Evolutionary conservation across 208 protist species (phyloP).

Genomic region (Wallacemonas sp.): DNA sequence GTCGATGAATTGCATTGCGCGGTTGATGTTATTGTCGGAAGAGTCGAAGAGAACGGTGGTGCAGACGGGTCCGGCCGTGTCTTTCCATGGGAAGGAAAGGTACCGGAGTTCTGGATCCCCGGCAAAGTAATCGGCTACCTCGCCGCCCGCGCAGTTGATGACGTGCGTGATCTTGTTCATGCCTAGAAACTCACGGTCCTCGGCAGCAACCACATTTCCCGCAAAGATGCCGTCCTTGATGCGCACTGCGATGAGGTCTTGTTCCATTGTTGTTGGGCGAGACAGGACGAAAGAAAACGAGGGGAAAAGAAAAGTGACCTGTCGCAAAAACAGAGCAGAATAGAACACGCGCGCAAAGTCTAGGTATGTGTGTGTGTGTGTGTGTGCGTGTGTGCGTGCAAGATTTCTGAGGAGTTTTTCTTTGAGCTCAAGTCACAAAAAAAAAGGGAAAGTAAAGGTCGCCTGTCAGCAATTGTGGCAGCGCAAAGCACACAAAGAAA

Average conservation of each 20-base stretch:
- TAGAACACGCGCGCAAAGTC: too few relatives aligned
- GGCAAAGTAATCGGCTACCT: conserved; percentile 80
- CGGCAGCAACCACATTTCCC: conserved; percentile 80
- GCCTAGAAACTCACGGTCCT: conserved; percentile 86
- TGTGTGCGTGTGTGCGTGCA: too few relatives aligned
- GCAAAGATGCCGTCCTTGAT: conserved; percentile 94
- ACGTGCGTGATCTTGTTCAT: conserved; percentile 94
- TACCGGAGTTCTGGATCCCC: conserved; percentile 81
- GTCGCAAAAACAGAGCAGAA: too few relatives aligned
- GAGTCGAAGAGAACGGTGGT: conserved; percentile 86
- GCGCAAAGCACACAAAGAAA: too few relatives aligned
- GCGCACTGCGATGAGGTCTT: conserved; percentile 84
- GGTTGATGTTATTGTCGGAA: conserved; percentile 79
- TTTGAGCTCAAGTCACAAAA: too few relatives aligned
- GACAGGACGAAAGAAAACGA: neutral
- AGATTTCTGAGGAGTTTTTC: too few relatives aligned
- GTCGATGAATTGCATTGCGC: conserved; percentile 82
- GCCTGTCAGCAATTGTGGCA: too few relatives aligned
- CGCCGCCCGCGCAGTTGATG: conserved; percentile 90
- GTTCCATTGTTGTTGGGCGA: conserved; percentile 25
- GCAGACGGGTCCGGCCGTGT: conserved; percentile 68
- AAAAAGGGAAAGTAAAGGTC: too few relatives aligned
- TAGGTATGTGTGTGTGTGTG: too few relatives aligned
- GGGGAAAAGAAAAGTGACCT: too few relatives aligned
- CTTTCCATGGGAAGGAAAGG: conserved; percentile 91